Percentiles rank a stretch among this genome's conserved stretches.
phyloP scores from a whole-genome alignment of 2,329 filamentous ascomycete genomes.

The Drechslera avenae region DNA sequence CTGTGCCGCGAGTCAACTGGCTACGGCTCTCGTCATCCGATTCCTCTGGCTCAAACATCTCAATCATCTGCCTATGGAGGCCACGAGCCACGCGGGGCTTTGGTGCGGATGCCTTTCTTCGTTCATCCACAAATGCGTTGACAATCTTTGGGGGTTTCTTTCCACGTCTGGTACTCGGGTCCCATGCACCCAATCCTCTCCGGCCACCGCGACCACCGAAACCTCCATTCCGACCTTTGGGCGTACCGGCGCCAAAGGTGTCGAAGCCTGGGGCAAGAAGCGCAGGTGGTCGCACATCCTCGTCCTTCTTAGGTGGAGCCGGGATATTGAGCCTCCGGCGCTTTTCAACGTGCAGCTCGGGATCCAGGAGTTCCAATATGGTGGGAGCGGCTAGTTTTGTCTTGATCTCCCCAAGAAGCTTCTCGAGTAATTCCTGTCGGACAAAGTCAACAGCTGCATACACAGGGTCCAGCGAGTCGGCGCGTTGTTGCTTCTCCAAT shows the following conservation, averaged over 20 bases:
- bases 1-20: constrained; percentile 74
- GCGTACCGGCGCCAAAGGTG: constrained; percentile 67
- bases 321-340: constrained; percentile 78
- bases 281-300: constrained; percentile 61
- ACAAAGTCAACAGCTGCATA: constrained; percentile 79
- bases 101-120: constrained; percentile 60
- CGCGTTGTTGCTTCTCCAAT: constrained; percentile 86
- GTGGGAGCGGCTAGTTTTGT: constrained; percentile 82
- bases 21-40: constrained; percentile 77
- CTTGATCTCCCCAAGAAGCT: constrained; percentile 86
- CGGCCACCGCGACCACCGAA: constrained; percentile 49
- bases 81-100: constrained; percentile 69
- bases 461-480: constrained; percentile 89
- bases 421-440: constrained; percentile 79
- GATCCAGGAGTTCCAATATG: constrained; percentile 81
- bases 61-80: constrained; percentile 78
- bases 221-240: constrained; percentile 54
- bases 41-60: constrained; percentile 79
- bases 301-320: constrained; percentile 65
- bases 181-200: constrained; percentile 52
- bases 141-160: constrained; percentile 47
- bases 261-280: constrained; percentile 63
- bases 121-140: constrained; percentile 62
- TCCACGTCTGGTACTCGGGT: constrained; percentile 50
- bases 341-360: constrained; percentile 78